Conservation (phyloP, 1,284 basidiomycete species). For the Pholiota adiposa region DNA sequence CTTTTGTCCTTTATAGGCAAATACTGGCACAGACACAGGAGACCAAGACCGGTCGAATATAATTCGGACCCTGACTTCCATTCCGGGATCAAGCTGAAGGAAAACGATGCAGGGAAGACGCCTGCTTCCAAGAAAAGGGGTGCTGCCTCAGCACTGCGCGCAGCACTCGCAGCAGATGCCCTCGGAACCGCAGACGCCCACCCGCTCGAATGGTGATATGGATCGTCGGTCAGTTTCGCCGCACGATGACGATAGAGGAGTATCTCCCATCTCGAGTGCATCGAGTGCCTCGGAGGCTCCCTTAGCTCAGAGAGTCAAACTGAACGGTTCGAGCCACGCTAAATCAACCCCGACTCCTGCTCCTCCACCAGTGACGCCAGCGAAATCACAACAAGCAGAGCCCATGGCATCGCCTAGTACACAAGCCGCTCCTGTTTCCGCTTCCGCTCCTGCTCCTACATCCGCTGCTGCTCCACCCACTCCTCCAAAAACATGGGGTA, state of each 20-base stretch:
- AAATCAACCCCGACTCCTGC: slow-evolving; percentile 10
- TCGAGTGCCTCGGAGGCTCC: slow-evolving; percentile 75
- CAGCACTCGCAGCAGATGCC: slow-evolving; percentile 48
- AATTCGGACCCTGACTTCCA: slow-evolving; percentile 76
- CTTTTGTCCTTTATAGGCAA: slow-evolving; percentile 57
- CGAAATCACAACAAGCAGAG: slow-evolving; percentile 12
- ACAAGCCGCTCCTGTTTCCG: slow-evolving; percentile 6
- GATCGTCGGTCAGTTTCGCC: slow-evolving; percentile 43
- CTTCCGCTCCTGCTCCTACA: too few relatives aligned
- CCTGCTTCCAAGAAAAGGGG: slow-evolving; percentile 55
- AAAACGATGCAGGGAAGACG: slow-evolving; percentile 57
- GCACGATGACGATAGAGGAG: slow-evolving; percentile 52
- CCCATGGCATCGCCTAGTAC: slow-evolving; percentile 13
- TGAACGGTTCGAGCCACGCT: slow-evolving; percentile 37
- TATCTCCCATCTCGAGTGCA: slow-evolving; percentile 68
- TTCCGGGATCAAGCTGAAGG: slow-evolving; percentile 51
- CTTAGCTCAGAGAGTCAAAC: slow-evolving; percentile 60
- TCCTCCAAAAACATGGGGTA: slow-evolving; percentile 31
- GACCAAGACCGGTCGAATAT: slow-evolving; percentile 79
- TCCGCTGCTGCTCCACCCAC: slow-evolving; percentile 21
- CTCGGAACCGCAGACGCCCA: slow-evolving; percentile 59
- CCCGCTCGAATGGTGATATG: slow-evolving; percentile 41
- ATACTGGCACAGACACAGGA: slow-evolving; percentile 83
- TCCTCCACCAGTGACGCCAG: slow-evolving; percentile 20
- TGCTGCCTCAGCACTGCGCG: slow-evolving; percentile 48